Evolutionary conservation across 768 basidiomycete species (phyloP), one percentile per base, ranked within the genome.

Genomic region (Amanita thiersii): DNA sequence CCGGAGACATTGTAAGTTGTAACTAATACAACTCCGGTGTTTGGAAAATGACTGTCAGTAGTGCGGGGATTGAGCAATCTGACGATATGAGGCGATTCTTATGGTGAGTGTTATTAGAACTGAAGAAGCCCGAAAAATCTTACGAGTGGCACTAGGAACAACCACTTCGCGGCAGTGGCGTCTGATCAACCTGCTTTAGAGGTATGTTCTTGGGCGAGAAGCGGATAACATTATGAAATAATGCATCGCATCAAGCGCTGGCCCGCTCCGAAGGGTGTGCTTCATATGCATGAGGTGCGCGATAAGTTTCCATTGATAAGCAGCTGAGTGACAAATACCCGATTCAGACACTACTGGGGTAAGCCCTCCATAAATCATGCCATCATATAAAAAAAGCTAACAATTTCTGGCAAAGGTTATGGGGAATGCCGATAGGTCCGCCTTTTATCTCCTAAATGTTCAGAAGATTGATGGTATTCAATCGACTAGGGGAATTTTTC

Each of bases 341-440:
- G 19, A 14, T 24, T 21, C 49, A 79, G 78, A 81, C 80, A 14
- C 57, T 81, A 39, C 57, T 81, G 11, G 75, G 71, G 77, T 81
- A 51, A 52, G 75, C 15, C 24, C 37, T 35, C n/a, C n/a, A n/a
- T n/a, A n/a, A 12, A 3, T 21, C 17, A 15, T 12, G 18, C 20
- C 23, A 25, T 18, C 12, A 26, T 15, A 3, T 23, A 19, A 12
- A 9, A 12, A 7, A 46, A 11, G 29, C 45, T 30, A 23, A 20
- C 19, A 20, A 24, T 1, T 38, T 29, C 32, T 46, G 29, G 32
- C 12, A 5, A 37, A 81, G 80, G 4, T 58, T 81, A 10, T 83
- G 79, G 74, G 81, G 81, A 3, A 81, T 84, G 79, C 81, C 81
- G 19, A 76, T 84, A 39, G 81, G 80, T 73, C 44, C 33, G 64